These are phyloP conservation scores for Huntiella savannae DNA, from an alignment of 2,329 filamentous ascomycete genomes.

Conservation along the genomic window DNA sequence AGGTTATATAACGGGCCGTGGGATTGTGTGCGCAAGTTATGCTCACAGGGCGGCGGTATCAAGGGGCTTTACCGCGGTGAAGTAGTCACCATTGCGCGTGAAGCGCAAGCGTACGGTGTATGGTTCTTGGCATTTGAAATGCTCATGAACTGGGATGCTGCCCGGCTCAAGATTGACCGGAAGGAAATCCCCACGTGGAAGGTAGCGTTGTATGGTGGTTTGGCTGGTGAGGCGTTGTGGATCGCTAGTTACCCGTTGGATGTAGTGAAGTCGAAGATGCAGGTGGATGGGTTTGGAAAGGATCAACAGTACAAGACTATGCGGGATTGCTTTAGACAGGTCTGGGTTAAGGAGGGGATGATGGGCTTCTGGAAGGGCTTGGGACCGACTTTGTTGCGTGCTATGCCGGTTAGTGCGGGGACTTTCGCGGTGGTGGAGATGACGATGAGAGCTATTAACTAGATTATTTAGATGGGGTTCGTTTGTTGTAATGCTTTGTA, in stretches of 20 bases:
- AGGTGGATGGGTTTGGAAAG: conserved; percentile 75
- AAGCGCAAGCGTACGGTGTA: conserved; percentile 84
- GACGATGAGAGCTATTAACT: conserved; percentile 42
- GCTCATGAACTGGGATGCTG: conserved; percentile 79
- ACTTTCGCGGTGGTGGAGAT: conserved; percentile 75
- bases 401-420: conserved; percentile 94
- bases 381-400: conserved; percentile 72
- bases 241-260: conserved; percentile 86
- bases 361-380: conserved; percentile 91
- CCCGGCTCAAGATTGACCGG: conserved; percentile 55
- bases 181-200: conserved; percentile 67
- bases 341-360: conserved; percentile 55
- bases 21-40: conserved; percentile 79
- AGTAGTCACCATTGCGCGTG: conserved; percentile 66
- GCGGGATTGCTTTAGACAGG: conserved; percentile 77
- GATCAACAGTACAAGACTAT: conserved; percentile 58
- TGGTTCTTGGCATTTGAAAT: conserved; percentile 96
- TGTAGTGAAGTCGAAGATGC: conserved; percentile 99
- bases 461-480: conserved; percentile 6
- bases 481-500: neutral
- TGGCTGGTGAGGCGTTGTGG: conserved; percentile 91
- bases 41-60: conserved; percentile 44
- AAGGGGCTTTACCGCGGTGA: conserved; percentile 72
- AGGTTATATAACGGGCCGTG: conserved; percentile 67
- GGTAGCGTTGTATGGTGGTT: conserved; percentile 76